These are phyloP conservation scores for Chlamydomonas sp. DNA, from an alignment of 139 green algal genomes.

Conservation along the genomic window DNA sequence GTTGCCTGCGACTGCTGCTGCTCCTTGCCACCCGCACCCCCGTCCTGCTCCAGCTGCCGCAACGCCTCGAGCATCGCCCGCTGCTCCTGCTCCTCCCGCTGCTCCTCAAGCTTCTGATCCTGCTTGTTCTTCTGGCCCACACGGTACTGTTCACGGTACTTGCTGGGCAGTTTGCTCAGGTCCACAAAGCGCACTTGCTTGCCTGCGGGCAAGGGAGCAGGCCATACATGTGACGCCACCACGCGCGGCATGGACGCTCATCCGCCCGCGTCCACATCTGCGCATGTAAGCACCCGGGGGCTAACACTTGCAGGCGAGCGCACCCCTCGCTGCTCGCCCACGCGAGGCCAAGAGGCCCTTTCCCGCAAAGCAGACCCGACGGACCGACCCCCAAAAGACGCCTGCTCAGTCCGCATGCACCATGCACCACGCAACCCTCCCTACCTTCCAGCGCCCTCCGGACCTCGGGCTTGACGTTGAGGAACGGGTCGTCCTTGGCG, in stretches of 20 bases:
- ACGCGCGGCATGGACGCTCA: too few relatives aligned
- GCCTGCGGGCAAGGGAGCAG: conserved; percentile 16
- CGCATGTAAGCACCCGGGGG: too few relatives aligned
- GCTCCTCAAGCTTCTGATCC: conserved; percentile 7
- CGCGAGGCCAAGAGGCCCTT: too few relatives aligned
- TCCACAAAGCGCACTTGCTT: conserved; percentile 26
- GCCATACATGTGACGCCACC: too few relatives aligned
- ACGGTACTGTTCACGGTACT: conserved; percentile 16
- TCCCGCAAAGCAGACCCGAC: too few relatives aligned
- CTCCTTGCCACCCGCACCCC: background rate
- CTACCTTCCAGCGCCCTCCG: conserved; percentile 14
- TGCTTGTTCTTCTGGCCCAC: conserved; percentile 4
- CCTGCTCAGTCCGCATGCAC: too few relatives aligned
- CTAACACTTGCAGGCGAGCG: too few relatives aligned
- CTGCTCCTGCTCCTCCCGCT: conserved; percentile 8
- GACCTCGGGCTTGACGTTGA: conserved; percentile 1
- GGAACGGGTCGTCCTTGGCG: background rate
- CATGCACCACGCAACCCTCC: too few relatives aligned
- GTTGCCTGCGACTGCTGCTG: background rate
- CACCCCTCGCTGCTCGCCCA: too few relatives aligned
- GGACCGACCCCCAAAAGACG: too few relatives aligned
- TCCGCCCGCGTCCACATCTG: too few relatives aligned
- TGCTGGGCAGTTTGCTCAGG: conserved; percentile 25
- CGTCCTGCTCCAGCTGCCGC: background rate
- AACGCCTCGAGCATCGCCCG: background rate